A percentile compares a stretch with the other conserved stretches of the same genome.
These are phyloP conservation scores for Yamadazyma nakazawae DNA, from an alignment of 805 yeast genomes.

Conservation along the genomic window DNA sequence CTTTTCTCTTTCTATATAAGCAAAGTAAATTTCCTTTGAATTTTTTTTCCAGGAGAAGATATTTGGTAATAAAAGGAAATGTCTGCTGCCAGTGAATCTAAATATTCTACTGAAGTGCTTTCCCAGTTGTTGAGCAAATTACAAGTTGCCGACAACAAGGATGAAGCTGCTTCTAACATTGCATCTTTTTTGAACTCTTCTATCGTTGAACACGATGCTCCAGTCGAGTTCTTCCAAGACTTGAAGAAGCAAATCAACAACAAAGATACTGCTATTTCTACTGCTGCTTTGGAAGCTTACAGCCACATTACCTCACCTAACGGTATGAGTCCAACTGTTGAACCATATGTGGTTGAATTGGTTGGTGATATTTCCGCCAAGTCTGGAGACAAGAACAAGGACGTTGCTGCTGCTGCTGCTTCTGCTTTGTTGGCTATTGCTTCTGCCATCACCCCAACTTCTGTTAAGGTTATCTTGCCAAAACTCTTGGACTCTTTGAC, in stretches of 20 bases:
- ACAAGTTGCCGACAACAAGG: slow-evolving; percentile 87
- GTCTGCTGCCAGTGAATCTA: slow-evolving; percentile 58
- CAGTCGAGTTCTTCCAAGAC: slow-evolving; percentile 78
- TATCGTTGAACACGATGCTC: slow-evolving; percentile 97
- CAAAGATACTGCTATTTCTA: slow-evolving; percentile 68
- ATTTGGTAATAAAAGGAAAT: slow-evolving; percentile 23
- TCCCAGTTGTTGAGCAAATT: slow-evolving; percentile 91
- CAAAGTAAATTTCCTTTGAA: slow-evolving; percentile 5
- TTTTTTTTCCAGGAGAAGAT: slow-evolving; percentile 4
- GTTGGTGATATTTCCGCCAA: slow-evolving; percentile 66
- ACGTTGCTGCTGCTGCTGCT: slow-evolving; percentile 68
- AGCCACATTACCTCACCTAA: slow-evolving; percentile 78
- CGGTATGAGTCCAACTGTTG: slow-evolving; percentile 85
- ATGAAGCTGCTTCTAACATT: slow-evolving; percentile 82
- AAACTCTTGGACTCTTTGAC: slow-evolving; percentile 65
- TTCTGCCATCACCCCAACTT: slow-evolving; percentile 82
- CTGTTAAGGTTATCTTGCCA: slow-evolving; percentile 89
- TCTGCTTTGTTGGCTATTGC: slow-evolving; percentile 76
- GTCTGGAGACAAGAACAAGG: slow-evolving; percentile 89
- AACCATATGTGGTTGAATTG: slow-evolving; percentile 87
- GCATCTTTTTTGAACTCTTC: slow-evolving; percentile 93
- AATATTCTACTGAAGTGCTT: slow-evolving; percentile 75
- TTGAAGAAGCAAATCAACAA: slow-evolving; percentile 71
- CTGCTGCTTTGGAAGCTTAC: slow-evolving; percentile 82
- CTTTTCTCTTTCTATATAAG: slow-evolving; percentile 7